Evolutionary conservation across 129 eudicot genomes (phyloP).

Genomic region (Chrysanthemum makinoi): DNA sequence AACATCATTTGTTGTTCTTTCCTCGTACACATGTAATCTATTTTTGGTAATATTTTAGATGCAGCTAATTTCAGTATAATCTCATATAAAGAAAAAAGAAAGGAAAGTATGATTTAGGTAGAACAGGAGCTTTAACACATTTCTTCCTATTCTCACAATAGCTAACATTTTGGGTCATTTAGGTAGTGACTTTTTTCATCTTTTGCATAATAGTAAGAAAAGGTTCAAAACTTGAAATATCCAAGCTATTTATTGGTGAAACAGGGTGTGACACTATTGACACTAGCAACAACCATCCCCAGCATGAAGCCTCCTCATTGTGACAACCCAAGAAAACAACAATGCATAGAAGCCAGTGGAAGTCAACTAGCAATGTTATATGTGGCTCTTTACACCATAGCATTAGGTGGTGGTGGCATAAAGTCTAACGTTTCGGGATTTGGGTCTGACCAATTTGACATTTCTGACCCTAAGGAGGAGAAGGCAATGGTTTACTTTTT

Average conservation of each 20-base stretch:
- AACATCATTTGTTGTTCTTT: background rate
- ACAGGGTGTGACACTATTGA: constrained; percentile 80
- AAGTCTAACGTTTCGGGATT: constrained; percentile 96
- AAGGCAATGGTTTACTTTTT: constrained; percentile 85
- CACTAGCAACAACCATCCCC: constrained; percentile 65
- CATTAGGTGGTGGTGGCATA: constrained; percentile 96
- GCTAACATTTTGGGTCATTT: constrained; percentile 13
- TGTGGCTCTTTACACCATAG: constrained; percentile 84
- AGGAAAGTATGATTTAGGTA: background rate
- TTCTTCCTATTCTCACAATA: background rate
- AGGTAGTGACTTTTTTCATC: constrained; percentile 22
- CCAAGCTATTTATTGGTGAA: background rate
- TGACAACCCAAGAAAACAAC: constrained; percentile 39
- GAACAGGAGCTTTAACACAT: constrained; percentile 9
- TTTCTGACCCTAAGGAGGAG: constrained; percentile 68
- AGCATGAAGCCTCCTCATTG: constrained; percentile 93
- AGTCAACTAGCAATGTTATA: constrained; percentile 69
- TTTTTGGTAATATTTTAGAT: constrained; percentile 10
- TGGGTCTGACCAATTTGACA: constrained; percentile 92
- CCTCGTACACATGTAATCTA: background rate
- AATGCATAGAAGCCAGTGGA: constrained; percentile 73
- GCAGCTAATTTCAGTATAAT: background rate
- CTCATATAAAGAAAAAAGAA: background rate
- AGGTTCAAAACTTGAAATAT: background rate
- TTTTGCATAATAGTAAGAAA: constrained; percentile 11